A percentile compares a stretch with the other conserved stretches of the same genome.
These are phyloP conservation scores for Apostasia ramifera DNA, from an alignment of 106 monocot species.

Conservation along the genomic window DNA sequence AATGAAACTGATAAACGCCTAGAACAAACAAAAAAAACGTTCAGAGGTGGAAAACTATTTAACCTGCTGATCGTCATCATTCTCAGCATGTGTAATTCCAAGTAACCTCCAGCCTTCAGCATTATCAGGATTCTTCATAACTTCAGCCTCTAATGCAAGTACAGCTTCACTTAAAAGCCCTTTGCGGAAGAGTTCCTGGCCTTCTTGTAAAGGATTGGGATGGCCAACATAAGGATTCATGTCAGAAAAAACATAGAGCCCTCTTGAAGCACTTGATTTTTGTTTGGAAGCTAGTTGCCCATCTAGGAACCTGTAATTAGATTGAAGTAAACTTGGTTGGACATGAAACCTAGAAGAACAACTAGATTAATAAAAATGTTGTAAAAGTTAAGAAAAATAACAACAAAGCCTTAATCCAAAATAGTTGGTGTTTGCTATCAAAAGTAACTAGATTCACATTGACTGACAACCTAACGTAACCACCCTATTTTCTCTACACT, in stretches of 20 bases:
- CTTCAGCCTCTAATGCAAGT: slow-evolving; percentile 98
- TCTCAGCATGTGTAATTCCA: slow-evolving; percentile 98
- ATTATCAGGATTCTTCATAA: slow-evolving; percentile 92
- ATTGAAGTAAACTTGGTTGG: neutral
- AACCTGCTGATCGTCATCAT: slow-evolving; percentile 99
- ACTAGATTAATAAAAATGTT: neutral
- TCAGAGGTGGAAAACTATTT: neutral
- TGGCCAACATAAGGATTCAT: slow-evolving; percentile 98
- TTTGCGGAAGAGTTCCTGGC: slow-evolving; percentile 95
- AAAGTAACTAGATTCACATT: too few species aligned
- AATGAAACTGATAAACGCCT: neutral
- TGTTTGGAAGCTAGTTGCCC: slow-evolving; percentile 49
- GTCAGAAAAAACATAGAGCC: slow-evolving; percentile 87
- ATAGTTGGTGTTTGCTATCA: too few species aligned
- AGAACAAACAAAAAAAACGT: neutral
- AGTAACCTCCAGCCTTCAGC: slow-evolving; percentile 96
- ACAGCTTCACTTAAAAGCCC: slow-evolving; percentile 99
- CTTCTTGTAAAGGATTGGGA: slow-evolving; percentile 89
- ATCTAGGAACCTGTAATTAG: slow-evolving; percentile 38
- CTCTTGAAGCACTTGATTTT: slow-evolving; percentile 47
- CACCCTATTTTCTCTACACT: too few species aligned
- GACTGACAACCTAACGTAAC: too few species aligned
- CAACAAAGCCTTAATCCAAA: too few species aligned
- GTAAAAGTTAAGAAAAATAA: too few species aligned
- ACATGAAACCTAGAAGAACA: neutral